Conservation (phyloP, 148 eudicot species). For the Vaccinium myrtillus region DNA sequence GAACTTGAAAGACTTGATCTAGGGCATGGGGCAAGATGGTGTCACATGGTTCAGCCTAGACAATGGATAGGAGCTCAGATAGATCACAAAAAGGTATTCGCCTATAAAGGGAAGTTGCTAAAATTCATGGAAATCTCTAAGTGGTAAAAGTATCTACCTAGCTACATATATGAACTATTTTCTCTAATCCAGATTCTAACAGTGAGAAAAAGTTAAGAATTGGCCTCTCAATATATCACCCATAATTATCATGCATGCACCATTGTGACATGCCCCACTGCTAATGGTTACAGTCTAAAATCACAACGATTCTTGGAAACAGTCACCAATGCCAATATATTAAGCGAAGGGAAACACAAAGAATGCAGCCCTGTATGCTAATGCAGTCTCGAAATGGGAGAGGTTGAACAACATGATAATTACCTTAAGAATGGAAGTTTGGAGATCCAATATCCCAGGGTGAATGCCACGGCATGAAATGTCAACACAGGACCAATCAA, state of each 20-base stretch:
- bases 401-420: not conserved
- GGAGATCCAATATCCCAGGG: constrained; percentile 87
- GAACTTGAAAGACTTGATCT: not conserved
- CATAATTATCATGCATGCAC: not conserved
- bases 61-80: not conserved
- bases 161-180: not conserved
- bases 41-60: not conserved
- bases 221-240: not conserved
- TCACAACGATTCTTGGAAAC: constrained; percentile 1
- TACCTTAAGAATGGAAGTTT: constrained; percentile 68
- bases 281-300: not conserved
- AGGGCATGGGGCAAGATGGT: constrained; percentile 6
- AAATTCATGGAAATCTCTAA: not conserved
- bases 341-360: not conserved
- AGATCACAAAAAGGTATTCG: not conserved
- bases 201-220: not conserved
- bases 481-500: constrained; percentile 73
- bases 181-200: not conserved
- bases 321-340: not conserved
- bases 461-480: constrained; percentile 74
- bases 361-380: not conserved
- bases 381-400: not conserved
- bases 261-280: not conserved
- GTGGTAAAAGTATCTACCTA: not conserved
- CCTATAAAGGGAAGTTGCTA: not conserved